Percentiles rank a stretch among this genome's conserved stretches.
Conservation (phyloP, 1,284 basidiomycete genomes). For the Moniliophthora roreri region DNA sequence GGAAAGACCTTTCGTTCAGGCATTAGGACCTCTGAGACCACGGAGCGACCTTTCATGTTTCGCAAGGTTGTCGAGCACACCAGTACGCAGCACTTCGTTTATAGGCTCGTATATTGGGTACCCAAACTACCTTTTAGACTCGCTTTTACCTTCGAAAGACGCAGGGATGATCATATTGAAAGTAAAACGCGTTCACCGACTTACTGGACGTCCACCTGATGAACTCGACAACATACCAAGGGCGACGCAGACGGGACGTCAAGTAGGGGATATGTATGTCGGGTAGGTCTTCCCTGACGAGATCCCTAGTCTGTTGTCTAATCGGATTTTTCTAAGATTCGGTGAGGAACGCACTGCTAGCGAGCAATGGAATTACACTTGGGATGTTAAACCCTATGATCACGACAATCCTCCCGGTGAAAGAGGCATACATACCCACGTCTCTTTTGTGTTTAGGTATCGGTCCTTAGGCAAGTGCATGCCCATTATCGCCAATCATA, state of each 20-base stretch:
- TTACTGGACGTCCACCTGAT: slow-evolving; percentile 34
- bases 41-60: slow-evolving; percentile 60
- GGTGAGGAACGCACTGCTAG: slow-evolving; percentile 37
- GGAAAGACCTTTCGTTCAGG: slow-evolving; percentile 48
- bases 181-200: slow-evolving; percentile 46
- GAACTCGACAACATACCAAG: slow-evolving; percentile 33
- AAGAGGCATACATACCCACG: slow-evolving; percentile 42
- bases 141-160: slow-evolving; percentile 29
- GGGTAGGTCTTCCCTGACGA: slow-evolving; percentile 31
- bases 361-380: slow-evolving; percentile 46
- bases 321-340: slow-evolving; percentile 34
- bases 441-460: slow-evolving; percentile 63
- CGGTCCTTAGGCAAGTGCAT: slow-evolving; percentile 42
- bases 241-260: slow-evolving; percentile 27
- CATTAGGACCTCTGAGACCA: slow-evolving; percentile 40
- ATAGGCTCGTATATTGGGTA: neutral
- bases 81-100: slow-evolving; percentile 23
- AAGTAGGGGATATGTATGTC: slow-evolving; percentile 36
- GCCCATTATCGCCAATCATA: neutral
- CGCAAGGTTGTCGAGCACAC: slow-evolving; percentile 34
- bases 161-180: slow-evolving; percentile 54
- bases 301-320: too few relatives aligned
- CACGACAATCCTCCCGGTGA: slow-evolving; percentile 23
- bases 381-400: slow-evolving; percentile 47
- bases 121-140: neutral